A percentile compares a stretch with the other conserved stretches of the same genome.
phyloP scores from a whole-genome alignment of 148 eudicot species.

The Spergularia bocconei region DNA sequence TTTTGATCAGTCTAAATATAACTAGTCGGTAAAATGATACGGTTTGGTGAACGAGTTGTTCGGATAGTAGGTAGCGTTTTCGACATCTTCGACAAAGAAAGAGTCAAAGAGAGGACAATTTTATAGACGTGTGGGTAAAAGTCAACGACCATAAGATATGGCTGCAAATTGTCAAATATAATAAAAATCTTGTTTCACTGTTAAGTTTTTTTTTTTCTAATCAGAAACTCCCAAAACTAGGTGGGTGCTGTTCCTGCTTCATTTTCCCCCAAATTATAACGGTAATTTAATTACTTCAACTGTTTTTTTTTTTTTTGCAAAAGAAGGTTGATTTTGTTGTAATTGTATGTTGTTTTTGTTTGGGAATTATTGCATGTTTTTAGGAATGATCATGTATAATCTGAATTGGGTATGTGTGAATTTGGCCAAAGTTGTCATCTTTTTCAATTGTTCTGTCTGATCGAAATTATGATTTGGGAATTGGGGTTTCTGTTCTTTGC shows the following conservation, averaged over 20 bases:
- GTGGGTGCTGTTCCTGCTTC: not conserved
- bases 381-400: not conserved
- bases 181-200: not conserved
- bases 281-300: conserved; percentile 10
- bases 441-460: not conserved
- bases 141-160: not conserved
- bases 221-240: conserved; percentile 2
- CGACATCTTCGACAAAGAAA: not conserved
- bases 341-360: not conserved
- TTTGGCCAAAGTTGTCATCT: conserved; percentile 17
- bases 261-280: not conserved
- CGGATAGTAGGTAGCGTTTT: too few relatives aligned
- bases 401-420: not conserved
- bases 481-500: not conserved
- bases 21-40: too few relatives aligned
- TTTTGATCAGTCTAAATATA: too few relatives aligned
- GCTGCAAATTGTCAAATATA: not conserved
- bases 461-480: not conserved
- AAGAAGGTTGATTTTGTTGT: not conserved
- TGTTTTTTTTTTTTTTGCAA: not conserved
- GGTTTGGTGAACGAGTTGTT: too few relatives aligned
- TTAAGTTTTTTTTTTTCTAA: not conserved
- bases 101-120: not conserved
- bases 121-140: not conserved
- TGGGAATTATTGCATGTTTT: not conserved